Percentiles rank a stretch among this genome's conserved stretches.
Evolutionary conservation across 1,284 basidiomycete genomes (phyloP).

Genomic region (Fomitopsis schrenkii): DNA sequence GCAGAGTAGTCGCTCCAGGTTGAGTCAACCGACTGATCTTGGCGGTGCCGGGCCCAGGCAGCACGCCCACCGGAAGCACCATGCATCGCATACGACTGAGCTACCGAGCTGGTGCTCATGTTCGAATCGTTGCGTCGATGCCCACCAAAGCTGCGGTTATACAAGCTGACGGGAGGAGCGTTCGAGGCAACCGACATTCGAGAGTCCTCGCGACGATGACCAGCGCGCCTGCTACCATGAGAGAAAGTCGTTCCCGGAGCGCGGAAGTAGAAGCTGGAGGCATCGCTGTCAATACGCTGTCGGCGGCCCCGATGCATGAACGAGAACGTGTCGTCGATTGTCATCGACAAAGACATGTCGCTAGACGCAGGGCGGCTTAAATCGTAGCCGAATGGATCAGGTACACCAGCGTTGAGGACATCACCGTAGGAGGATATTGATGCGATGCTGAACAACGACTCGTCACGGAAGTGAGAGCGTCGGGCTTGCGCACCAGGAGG

Average conservation of each 20-base stretch:
- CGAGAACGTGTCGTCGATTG: conserved; percentile 70
- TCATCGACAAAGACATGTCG: conserved; percentile 53
- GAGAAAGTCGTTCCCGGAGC: conserved; percentile 26
- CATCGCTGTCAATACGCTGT: conserved; percentile 66
- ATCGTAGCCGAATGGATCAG: conserved; percentile 76
- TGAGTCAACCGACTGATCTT: conserved; percentile 63
- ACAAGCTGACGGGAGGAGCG: conserved; percentile 67
- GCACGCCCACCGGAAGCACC: conserved; percentile 51
- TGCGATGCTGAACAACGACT: conserved; percentile 73
- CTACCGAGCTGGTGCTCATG: conserved; percentile 50
- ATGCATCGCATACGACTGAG: conserved; percentile 47
- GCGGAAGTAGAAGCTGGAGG: conserved; percentile 72
- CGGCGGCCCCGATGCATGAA: conserved; percentile 49
- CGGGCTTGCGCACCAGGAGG: conserved; percentile 34
- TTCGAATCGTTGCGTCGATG: conserved; percentile 49
- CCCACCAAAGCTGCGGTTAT: conserved; percentile 55
- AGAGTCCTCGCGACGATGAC: conserved; percentile 46
- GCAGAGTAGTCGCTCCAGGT: conserved; percentile 60
- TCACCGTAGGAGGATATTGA: conserved; percentile 80
- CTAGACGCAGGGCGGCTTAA: conserved; percentile 53
- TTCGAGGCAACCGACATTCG: conserved; percentile 43
- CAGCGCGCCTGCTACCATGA: conserved; percentile 25
- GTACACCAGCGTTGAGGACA: conserved; percentile 56
- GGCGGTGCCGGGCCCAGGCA: conserved; percentile 58
- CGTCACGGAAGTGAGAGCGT: conserved; percentile 41